These are phyloP conservation scores for Phytophthora aleatoria DNA, from an alignment of 352 stramenopile genomes.

Conservation along the genomic window DNA sequence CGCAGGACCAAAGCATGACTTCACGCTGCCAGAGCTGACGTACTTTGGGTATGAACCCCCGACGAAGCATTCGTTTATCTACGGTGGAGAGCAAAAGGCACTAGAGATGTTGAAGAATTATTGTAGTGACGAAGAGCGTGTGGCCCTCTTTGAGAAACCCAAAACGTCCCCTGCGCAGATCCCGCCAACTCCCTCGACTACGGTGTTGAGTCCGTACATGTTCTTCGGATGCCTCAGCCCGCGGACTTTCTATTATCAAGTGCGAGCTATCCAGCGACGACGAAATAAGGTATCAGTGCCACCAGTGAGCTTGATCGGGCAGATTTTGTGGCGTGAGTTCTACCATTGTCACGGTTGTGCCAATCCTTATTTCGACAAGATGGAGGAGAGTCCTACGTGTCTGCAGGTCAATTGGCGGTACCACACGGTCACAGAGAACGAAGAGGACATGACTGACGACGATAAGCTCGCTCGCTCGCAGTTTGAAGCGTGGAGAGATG, in stretches of 20 bases:
- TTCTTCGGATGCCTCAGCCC: conserved; percentile 93
- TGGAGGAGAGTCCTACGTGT: conserved; percentile 93
- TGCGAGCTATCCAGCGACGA: conserved; percentile 75
- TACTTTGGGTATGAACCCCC: conserved; percentile 66
- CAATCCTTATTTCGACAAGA: conserved; percentile 93
- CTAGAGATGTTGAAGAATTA: conserved; percentile 67
- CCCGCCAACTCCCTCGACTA: conserved; percentile 85
- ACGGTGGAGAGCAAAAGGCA: conserved; percentile 67
- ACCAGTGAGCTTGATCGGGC: conserved; percentile 91
- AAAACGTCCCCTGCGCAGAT: conserved; percentile 94
- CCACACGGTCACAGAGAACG: conserved; percentile 78
- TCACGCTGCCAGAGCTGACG: conserved; percentile 61
- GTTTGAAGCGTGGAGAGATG: conserved; percentile 94
- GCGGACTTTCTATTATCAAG: conserved; percentile 89
- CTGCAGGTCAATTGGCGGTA: conserved; percentile 84
- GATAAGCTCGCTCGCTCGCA: conserved; percentile 81
- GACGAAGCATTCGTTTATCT: conserved; percentile 69
- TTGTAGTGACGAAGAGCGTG: conserved; percentile 75
- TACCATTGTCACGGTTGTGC: conserved; percentile 84
- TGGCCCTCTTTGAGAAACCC: conserved; percentile 96
- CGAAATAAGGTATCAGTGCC: conserved; percentile 75
- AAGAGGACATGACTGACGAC: conserved; percentile 67
- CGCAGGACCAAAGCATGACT: conserved; percentile 57
- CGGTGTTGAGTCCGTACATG: conserved; percentile 94
- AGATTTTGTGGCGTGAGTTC: conserved; percentile 97